Evolutionary conservation across 495 filamentous ascomycete genomes (phyloP).

Genomic region (Hypoxylon cercidicola): DNA sequence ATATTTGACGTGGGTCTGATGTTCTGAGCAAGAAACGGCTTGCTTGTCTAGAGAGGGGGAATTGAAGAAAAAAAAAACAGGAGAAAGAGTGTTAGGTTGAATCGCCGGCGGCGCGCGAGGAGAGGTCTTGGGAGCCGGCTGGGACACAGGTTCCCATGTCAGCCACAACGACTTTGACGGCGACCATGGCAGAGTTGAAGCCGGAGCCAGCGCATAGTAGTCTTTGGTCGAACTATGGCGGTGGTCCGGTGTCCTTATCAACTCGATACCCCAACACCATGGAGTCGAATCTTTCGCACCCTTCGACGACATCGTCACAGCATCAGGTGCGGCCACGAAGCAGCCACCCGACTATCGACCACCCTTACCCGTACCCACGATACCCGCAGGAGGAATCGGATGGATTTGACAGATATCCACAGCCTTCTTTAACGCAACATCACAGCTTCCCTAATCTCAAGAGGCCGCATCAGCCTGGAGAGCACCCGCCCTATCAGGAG

Average conservation of each 20-base stretch:
- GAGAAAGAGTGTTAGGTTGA: slow-evolving; percentile 15
- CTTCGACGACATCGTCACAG: slow-evolving; percentile 52
- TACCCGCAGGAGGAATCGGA: slow-evolving; percentile 57
- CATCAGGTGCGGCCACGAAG: slow-evolving; percentile 59
- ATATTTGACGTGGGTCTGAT: slow-evolving; percentile 34
- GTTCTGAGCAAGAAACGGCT: slow-evolving; percentile 32
- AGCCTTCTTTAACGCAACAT: slow-evolving; percentile 58
- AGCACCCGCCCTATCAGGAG: slow-evolving; percentile 60
- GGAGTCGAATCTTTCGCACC: slow-evolving; percentile 53
- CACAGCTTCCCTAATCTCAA: slow-evolving; percentile 66
- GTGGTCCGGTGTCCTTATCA: slow-evolving; percentile 59
- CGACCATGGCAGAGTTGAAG: slow-evolving; percentile 66
- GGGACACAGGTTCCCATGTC: slow-evolving; percentile 61
- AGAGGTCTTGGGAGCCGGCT: slow-evolving; percentile 37
- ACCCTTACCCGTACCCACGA: slow-evolving; percentile 57
- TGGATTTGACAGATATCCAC: slow-evolving; percentile 58
- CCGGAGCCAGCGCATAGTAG: slow-evolving; percentile 60
- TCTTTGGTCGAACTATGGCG: slow-evolving; percentile 63
- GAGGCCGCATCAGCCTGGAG: slow-evolving; percentile 53
- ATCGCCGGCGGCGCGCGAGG: slow-evolving; percentile 41
- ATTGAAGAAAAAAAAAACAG: slow-evolving; percentile 12
- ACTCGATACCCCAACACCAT: slow-evolving; percentile 56
- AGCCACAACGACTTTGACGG: slow-evolving; percentile 63
- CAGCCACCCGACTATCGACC: slow-evolving; percentile 46
- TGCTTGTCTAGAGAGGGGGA: slow-evolving; percentile 29